Evolutionary conservation across 306 rosid species (phyloP), one percentile per base, ranked within the genome.

Genomic region (Cicer pinnatifidum): DNA sequence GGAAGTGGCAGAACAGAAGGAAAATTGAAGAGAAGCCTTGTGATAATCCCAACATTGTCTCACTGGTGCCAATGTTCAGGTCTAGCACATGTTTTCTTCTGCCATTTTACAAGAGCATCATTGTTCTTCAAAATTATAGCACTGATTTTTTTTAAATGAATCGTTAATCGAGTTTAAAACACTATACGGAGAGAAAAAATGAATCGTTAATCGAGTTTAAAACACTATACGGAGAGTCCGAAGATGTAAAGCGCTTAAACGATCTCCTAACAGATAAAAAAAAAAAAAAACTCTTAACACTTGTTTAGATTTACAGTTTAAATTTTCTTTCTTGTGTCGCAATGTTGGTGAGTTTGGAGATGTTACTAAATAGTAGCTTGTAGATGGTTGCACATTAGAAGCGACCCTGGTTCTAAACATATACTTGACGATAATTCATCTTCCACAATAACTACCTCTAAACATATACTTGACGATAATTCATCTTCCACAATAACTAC

Each of bases 41-140:
- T 23, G 98, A 93, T 74, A 90, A 82, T 6, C 98, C 98, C 76
- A 93, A 93, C 84, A 93, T 93, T 68, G 98, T 23, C 4, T 93
- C 76, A 93, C 98, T 12, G 98, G 98, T 47, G 98, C 97, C 65
- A 93, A 93, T 73, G 98, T 92, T 66, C 98, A 92, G 96, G 96
- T 89, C 81, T 33, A 37, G 9, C 61, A 46, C 15, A 28, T 39
- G 50, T 61, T 52, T 64, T 64, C 16, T 47, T 38, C 60, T 70
- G 39, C 39, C 56, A 52, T 40, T 57, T 15, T 28, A 44, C 69
- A 45, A 11, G 35, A 9, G 3, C 35, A 41, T 17, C 8, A 44
- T 43, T 43, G 37, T 53, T 43, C 17, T 11, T 69, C 45, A 59
- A 6, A 47, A n/a, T 40, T 59, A 8, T 11, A 11, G 0, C 11